These are phyloP conservation scores for Nigrospora osmanthi DNA, from an alignment of 2,329 filamentous ascomycete species.

Conservation along the genomic window DNA sequence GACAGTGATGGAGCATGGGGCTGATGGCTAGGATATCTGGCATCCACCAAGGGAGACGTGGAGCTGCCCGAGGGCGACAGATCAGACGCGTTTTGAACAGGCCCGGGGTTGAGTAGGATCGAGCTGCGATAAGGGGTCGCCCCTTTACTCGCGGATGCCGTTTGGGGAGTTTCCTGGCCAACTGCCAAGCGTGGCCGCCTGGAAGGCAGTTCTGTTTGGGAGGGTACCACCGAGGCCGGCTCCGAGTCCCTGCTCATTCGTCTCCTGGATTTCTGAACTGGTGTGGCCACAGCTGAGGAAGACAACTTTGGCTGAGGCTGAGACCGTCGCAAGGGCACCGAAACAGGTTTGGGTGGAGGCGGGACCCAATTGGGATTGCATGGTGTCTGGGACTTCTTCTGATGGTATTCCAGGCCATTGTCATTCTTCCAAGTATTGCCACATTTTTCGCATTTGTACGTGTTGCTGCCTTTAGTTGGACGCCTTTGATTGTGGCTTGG, in stretches of 20 bases:
- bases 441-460: conserved; percentile 44
- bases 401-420: conserved; percentile 50
- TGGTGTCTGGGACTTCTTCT: conserved; percentile 42
- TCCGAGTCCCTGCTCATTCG: too few species aligned
- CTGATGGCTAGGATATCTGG: too few species aligned
- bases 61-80: not conserved
- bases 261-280: too few species aligned
- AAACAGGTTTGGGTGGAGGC: conserved; percentile 9
- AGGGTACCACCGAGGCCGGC: not conserved
- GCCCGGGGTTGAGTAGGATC: not conserved
- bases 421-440: conserved; percentile 49
- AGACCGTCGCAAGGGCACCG: conserved; percentile 6
- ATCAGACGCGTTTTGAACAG: conserved; percentile 1
- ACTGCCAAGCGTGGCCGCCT: conserved; percentile 2
- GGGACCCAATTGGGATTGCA: conserved; percentile 43
- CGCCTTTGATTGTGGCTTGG: too few species aligned
- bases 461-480: conserved; percentile 8
- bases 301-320: not conserved
- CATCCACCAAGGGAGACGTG: too few species aligned
- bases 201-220: not conserved
- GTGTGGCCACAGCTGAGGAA: not conserved
- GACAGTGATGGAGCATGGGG: too few species aligned
- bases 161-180: not conserved
- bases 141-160: not conserved
- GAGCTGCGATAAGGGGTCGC: not conserved